Conservation (phyloP, 176 grass and related monocot genomes). For the barley (Hordeum vulgare) region MorexV3_pseudomolecules_assembly NC_058523.1:415264211-415264710, state of each 20-base stretch:
- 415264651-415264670: too few species aligned
- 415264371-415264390: conserved; percentile 50
- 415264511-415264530: conserved; percentile 76
- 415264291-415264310: conserved; percentile 73
- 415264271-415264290: conserved; percentile 40
- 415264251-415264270: conserved; percentile 51
- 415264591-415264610: too few species aligned
- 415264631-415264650: too few species aligned
- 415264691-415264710: too few species aligned
- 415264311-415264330: conserved; percentile 68
- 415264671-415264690: too few species aligned
- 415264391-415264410: conserved; percentile 60
- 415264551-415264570: conserved; percentile 93
- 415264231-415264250: conserved; percentile 38
- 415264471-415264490: conserved; percentile 90
- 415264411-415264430: conserved; percentile 69
- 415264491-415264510: conserved; percentile 82
- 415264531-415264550: conserved; percentile 87
- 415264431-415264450: conserved; percentile 63
- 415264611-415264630: too few species aligned
- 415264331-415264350: conserved; percentile 52
- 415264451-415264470: conserved; percentile 86
- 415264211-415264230: conserved; percentile 47
- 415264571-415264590: too few species aligned
- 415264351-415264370: conserved; percentile 66